Evolutionary conservation across 83 land plant genomes (phyloP).

Genomic region (Thuja plicata): DNA sequence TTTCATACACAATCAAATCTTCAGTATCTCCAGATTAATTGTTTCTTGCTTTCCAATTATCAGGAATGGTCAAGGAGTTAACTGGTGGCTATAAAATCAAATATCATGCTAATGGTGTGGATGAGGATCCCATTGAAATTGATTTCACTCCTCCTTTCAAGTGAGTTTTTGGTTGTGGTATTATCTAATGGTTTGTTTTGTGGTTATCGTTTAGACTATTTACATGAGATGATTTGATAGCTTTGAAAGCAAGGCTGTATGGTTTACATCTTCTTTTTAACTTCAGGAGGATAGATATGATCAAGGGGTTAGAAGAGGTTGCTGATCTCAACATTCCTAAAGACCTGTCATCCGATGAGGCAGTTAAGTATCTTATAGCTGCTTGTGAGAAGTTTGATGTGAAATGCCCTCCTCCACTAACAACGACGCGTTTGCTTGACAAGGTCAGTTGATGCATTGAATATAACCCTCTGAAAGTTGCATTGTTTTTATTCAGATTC

Average conservation of each 20-base stretch:
- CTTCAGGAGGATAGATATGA: conserved; percentile 91
- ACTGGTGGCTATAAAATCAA: conserved; percentile 87
- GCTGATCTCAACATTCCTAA: conserved; percentile 73
- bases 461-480: not conserved
- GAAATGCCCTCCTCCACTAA: conserved; percentile 94
- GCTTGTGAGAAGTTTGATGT: conserved; percentile 77
- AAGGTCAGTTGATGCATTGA: conserved; percentile 50
- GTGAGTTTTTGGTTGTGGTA: conserved; percentile 18
- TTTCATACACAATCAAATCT: not conserved
- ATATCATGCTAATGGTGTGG: conserved; percentile 84
- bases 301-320: conserved; percentile 68
- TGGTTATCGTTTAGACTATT: not conserved
- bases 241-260: not conserved
- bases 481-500: not conserved
- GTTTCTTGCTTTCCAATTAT: not conserved
- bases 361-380: conserved; percentile 65
- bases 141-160: conserved; percentile 98
- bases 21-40: not conserved
- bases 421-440: conserved; percentile 88
- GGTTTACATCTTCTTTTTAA: conserved; percentile 8
- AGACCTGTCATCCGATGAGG: conserved; percentile 72
- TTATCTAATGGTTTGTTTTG: not conserved
- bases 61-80: conserved; percentile 94
- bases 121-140: conserved; percentile 85
- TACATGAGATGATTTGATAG: not conserved